These are phyloP conservation scores for Ophiorrhiza pumila DNA, from an alignment of 257 asterid species.

Conservation along the genomic window DNA sequence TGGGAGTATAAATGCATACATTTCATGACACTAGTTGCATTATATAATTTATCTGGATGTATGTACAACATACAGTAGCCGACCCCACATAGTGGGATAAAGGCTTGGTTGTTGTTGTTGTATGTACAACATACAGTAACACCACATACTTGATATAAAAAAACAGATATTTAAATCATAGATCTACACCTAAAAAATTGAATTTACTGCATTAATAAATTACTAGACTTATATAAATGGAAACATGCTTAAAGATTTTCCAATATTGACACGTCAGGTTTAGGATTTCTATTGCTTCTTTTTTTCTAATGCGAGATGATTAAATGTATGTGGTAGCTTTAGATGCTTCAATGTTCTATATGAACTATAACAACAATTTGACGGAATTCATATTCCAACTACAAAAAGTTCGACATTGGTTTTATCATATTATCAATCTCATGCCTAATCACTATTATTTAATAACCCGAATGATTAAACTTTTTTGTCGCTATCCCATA, in stretches of 20 bases:
- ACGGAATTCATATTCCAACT: too few relatives aligned
- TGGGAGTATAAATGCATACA: too few relatives aligned
- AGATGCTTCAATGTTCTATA: neutral
- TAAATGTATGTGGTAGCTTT: neutral
- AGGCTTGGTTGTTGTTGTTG: too few relatives aligned
- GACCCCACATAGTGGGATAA: too few relatives aligned
- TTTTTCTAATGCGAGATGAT: too few relatives aligned
- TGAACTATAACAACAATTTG: neutral
- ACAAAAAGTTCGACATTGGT: neutral
- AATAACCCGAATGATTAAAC: neutral
- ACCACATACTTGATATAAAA: too few relatives aligned
- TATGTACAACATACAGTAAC: too few relatives aligned
- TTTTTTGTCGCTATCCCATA: neutral
- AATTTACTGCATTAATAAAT: neutral
- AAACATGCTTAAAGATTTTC: neutral
- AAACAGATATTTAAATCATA: neutral
- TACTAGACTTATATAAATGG: neutral
- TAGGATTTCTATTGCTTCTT: too few relatives aligned
- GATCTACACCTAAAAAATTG: neutral
- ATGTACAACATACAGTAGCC: too few relatives aligned
- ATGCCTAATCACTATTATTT: neutral
- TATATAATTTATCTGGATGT: too few relatives aligned
- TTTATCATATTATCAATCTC: neutral
- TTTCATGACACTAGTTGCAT: too few relatives aligned
- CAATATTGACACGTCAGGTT: too few relatives aligned